These are phyloP conservation scores for Candida insectorum DNA, from an alignment of 805 yeast genomes.

Conservation along the genomic window DNA sequence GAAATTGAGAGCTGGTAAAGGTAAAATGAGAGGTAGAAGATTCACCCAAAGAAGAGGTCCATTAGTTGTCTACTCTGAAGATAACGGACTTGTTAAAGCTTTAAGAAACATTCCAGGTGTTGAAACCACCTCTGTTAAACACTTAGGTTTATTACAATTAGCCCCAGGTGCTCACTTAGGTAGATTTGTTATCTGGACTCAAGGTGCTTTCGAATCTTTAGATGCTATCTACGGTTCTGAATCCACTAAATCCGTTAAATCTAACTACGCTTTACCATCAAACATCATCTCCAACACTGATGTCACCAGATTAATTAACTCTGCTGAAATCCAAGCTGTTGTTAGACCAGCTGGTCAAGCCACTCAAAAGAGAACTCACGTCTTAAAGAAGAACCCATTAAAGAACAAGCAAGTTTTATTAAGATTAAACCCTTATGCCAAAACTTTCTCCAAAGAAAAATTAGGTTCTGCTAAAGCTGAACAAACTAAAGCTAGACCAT, in stretches of 20 bases:
- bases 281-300: conserved; percentile 95
- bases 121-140: conserved; percentile 88
- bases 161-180: conserved; percentile 99
- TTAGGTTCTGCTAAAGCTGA: conserved; percentile 79
- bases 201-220: conserved; percentile 93
- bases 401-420: conserved; percentile 98
- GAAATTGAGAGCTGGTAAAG: conserved; percentile 99
- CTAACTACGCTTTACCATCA: conserved; percentile 88
- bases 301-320: conserved; percentile 95
- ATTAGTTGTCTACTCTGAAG: conserved; percentile 95
- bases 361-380: conserved; percentile 89
- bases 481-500: conserved; percentile 58
- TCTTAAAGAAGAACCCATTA: conserved; percentile 92
- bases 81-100: conserved; percentile 97
- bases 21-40: conserved; percentile 99
- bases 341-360: conserved; percentile 95
- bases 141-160: conserved; percentile 93
- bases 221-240: conserved; percentile 98
- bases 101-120: conserved; percentile 99
- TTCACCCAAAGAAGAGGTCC: conserved; percentile 99
- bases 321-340: conserved; percentile 97
- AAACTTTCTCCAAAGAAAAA: conserved; percentile 91
- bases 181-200: conserved; percentile 99
- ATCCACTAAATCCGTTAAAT: conserved; percentile 76
- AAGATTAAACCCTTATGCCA: conserved; percentile 99